These are phyloP conservation scores for Hansenula lynferdii DNA, from an alignment of 1,139 yeast species.

Conservation along the genomic window DNA sequence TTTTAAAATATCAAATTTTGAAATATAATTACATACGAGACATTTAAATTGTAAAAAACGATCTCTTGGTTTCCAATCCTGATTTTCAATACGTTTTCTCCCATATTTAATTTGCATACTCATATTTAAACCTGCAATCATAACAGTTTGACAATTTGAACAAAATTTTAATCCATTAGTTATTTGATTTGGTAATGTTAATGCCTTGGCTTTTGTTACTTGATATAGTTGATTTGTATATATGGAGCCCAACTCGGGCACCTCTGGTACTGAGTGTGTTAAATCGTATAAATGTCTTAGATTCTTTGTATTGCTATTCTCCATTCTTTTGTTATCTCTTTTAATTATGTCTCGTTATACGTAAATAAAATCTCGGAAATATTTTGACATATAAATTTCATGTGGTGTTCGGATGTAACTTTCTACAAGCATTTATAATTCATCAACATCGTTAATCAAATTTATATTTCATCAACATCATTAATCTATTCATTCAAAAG, in stretches of 20 bases:
- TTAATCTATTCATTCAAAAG: neutral
- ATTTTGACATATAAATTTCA: neutral
- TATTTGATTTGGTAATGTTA: constrained; percentile 6
- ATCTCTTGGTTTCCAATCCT: constrained; percentile 11
- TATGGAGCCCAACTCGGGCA: constrained; percentile 8
- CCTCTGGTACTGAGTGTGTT: constrained; percentile 11
- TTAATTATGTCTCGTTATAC: neutral
- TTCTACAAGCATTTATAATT: neutral
- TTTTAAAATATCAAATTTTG: constrained; percentile 10
- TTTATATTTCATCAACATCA: too few species aligned
- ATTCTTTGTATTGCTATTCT: constrained; percentile 4
- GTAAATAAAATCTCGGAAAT: too few species aligned
- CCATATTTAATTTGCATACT: constrained; percentile 24
- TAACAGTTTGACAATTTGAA: constrained; percentile 37
- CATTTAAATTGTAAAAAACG: constrained; percentile 29
- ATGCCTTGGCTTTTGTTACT: constrained; percentile 6
- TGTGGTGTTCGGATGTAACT: neutral
- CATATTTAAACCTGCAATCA: constrained; percentile 43
- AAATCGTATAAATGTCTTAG: constrained; percentile 15
- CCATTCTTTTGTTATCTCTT: neutral
- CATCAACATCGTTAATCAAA: too few species aligned
- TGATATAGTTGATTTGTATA: constrained; percentile 11
- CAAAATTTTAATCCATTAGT: constrained; percentile 35
- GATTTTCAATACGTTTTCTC: too few species aligned
- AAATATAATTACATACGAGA: constrained; percentile 25